These are phyloP conservation scores for Eucalyptus guilfoylei DNA, from an alignment of 345 rosid species.

Conservation along the genomic window DNA sequence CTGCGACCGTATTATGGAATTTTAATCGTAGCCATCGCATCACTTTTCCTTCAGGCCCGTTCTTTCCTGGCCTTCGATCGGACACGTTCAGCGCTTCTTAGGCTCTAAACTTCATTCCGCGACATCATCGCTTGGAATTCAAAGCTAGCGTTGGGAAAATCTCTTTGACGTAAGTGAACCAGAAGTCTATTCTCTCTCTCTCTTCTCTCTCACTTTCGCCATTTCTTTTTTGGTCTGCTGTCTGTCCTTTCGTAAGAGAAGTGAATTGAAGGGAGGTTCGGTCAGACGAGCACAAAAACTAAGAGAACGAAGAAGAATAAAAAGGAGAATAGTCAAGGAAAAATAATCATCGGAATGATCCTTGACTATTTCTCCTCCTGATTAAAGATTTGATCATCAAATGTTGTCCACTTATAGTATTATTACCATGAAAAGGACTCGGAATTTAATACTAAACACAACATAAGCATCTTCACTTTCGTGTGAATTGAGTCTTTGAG, in stretches of 20 bases:
- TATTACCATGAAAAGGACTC: not conserved
- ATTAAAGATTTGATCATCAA: not conserved
- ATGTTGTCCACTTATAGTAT: not conserved
- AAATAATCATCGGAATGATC: not conserved
- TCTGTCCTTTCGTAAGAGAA: not conserved
- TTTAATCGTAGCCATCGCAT: not conserved
- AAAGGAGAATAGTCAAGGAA: not conserved
- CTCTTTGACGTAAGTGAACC: not conserved
- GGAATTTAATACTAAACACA: not conserved
- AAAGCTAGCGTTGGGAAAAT: not conserved
- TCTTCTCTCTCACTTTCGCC: not conserved
- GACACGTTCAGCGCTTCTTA: not conserved
- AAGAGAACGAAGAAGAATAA: not conserved
- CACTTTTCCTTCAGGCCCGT: not conserved
- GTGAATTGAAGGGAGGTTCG: not conserved
- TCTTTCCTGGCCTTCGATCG: not conserved
- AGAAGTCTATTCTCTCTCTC: not conserved
- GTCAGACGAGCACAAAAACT: not conserved
- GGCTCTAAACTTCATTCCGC: not conserved
- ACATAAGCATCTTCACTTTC: not conserved
- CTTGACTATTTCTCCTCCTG: not conserved
- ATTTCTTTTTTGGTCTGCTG: not conserved
- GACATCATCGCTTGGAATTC: not conserved
- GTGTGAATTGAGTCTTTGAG: not conserved
- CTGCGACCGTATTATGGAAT: accelerated